These are phyloP conservation scores for Aspergillus novoparasiticus DNA, from an alignment of 2,329 filamentous ascomycete species.

Conservation along the genomic window DNA sequence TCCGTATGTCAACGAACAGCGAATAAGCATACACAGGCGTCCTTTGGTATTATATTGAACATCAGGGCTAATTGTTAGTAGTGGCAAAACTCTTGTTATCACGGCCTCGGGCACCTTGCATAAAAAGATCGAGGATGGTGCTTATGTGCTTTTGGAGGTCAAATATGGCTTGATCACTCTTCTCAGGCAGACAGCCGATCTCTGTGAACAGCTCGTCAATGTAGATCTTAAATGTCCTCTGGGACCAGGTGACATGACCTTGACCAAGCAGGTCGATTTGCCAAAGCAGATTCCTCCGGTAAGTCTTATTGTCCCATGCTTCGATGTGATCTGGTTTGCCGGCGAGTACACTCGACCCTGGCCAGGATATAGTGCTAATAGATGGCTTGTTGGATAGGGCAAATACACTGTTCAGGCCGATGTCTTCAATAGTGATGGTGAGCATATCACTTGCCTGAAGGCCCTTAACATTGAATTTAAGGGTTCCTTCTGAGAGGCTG, in stretches of 20 bases:
- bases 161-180: conserved; percentile 94
- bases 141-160: conserved; percentile 79
- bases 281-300: conserved; percentile 87
- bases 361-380: conserved; percentile 7
- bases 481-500: conserved; percentile 7
- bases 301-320: conserved; percentile 44
- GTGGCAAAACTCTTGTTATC: conserved; percentile 77
- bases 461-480: conserved; percentile 53
- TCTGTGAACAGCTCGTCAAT: conserved; percentile 87
- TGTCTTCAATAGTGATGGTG: conserved; percentile 71
- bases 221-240: conserved; percentile 89
- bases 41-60: neutral
- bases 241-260: conserved; percentile 70
- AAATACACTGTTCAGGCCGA: conserved; percentile 88
- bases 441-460: conserved; percentile 83
- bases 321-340: neutral
- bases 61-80: conserved; percentile 42
- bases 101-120: conserved; percentile 74
- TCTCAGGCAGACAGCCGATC: conserved; percentile 75
- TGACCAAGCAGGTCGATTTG: conserved; percentile 82
- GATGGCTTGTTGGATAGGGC: conserved; percentile 58
- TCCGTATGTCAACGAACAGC: conserved; percentile 63
- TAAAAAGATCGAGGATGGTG: conserved; percentile 72
- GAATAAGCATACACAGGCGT: neutral
- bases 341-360: neutral